These are phyloP conservation scores for Mycosphaerella sp. DNA, from an alignment of 2,329 filamentous ascomycete species.

Conservation along the genomic window DNA sequence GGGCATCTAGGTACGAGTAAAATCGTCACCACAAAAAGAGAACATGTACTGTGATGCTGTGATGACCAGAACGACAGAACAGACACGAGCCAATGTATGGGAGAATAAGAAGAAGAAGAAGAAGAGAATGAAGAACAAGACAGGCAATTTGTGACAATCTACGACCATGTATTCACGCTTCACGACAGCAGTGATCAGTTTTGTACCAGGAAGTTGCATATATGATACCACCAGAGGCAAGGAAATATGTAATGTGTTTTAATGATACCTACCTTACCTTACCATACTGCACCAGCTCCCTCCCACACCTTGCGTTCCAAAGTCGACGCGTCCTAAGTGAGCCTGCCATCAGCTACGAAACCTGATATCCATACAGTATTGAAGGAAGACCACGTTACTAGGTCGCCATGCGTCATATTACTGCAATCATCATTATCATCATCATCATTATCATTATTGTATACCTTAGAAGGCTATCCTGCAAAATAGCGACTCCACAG, in stretches of 20 bases:
- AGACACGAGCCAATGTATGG: not conserved
- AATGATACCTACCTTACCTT: not conserved
- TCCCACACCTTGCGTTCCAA: too few relatives aligned
- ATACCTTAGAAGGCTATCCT: too few relatives aligned
- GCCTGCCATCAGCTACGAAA: too few relatives aligned
- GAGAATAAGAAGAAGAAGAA: not conserved
- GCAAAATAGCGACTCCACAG: too few relatives aligned
- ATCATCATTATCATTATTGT: too few relatives aligned
- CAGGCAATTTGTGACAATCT: not conserved
- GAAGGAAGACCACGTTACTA: too few relatives aligned
- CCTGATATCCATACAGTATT: too few relatives aligned
- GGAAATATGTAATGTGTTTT: conserved; percentile 10
- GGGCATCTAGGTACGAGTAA: conserved; percentile 8
- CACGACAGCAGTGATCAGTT: conserved; percentile 5
- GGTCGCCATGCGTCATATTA: too few relatives aligned
- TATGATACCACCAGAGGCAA: conserved; percentile 4
- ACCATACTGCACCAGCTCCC: not conserved
- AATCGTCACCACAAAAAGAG: not conserved
- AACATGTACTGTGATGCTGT: not conserved
- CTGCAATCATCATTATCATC: too few relatives aligned
- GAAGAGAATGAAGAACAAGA: too few relatives aligned
- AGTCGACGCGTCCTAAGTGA: too few relatives aligned
- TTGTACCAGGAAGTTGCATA: conserved; percentile 6
- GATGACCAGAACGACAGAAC: conserved; percentile 7
- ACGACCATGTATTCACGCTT: conserved; percentile 7